Conservation (phyloP, 73 alveolate species). For the Tetrahymena malaccensis region DNA sequence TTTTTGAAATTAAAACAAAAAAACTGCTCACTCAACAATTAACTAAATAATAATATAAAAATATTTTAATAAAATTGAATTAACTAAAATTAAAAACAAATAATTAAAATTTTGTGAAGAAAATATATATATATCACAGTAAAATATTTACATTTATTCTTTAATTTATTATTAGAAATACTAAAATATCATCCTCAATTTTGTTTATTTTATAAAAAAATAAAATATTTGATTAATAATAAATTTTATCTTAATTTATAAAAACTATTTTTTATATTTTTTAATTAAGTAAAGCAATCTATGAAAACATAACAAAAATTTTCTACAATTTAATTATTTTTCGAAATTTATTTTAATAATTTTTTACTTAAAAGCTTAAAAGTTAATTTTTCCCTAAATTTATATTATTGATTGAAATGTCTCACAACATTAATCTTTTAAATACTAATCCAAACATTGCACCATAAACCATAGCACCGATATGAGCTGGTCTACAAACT, state of each 20-base stretch:
- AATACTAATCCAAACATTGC: slow-evolving; percentile 20
- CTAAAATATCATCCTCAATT: no score
- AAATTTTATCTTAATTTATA: no score
- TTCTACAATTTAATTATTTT: neutral
- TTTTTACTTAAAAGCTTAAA: no score
- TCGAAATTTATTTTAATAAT: neutral
- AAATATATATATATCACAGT: no score
- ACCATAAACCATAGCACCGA: slow-evolving; percentile 19
- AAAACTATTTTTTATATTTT: no score
- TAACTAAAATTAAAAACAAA: neutral
- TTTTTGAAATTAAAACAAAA: neutral
- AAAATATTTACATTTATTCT: no score
- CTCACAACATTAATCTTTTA: neutral
- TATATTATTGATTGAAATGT: no score
- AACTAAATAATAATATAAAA: neutral
- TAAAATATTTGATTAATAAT: no score
- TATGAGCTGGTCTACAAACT: slow-evolving; percentile 39
- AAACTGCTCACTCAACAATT: neutral
- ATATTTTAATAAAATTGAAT: neutral
- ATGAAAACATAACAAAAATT: neutral
- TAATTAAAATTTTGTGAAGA: no score
- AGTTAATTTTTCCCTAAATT: neutral
- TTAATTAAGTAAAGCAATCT: no score
- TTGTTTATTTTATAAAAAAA: no score
- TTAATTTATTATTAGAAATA: no score